Evolutionary conservation across 805 yeast species (phyloP).

Genomic region (Tetrapisispora phaffii): DNA sequence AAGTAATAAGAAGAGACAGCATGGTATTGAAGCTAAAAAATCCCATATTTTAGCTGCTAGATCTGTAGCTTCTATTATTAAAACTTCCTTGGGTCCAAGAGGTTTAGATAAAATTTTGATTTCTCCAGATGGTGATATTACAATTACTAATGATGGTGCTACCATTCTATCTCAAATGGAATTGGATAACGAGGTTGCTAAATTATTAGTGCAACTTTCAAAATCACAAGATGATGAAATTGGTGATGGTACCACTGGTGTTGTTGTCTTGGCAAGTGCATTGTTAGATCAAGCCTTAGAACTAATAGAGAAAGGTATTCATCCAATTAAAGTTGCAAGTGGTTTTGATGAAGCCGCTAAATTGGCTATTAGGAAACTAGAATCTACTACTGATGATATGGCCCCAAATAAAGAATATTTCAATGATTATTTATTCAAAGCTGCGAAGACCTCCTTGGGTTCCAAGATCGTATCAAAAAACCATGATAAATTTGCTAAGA

Average conservation of each 20-base stretch:
- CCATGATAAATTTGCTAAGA: constrained; percentile 86
- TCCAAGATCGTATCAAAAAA: constrained; percentile 91
- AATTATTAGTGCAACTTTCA: constrained; percentile 84
- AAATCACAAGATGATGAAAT: constrained; percentile 96
- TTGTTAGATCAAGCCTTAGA: constrained; percentile 89
- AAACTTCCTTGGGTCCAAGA: constrained; percentile 92
- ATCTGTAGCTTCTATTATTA: constrained; percentile 84
- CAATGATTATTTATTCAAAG: constrained; percentile 57
- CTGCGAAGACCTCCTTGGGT: constrained; percentile 91
- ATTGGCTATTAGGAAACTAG: constrained; percentile 72
- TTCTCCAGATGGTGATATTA: constrained; percentile 94
- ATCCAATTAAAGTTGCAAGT: constrained; percentile 92
- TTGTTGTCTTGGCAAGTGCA: constrained; percentile 92
- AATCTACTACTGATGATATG: constrained; percentile 61
- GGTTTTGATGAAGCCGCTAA: constrained; percentile 97
- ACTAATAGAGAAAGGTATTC: constrained; percentile 92
- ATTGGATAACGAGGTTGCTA: constrained; percentile 90
- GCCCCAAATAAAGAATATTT: constrained; percentile 22
- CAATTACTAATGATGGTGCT: constrained; percentile 97
- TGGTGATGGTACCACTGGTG: constrained; percentile 99
- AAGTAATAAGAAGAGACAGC: constrained; percentile 52
- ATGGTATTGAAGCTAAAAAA: constrained; percentile 70
- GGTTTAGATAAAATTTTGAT: constrained; percentile 96
- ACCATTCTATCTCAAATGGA: constrained; percentile 95
- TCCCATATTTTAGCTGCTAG: constrained; percentile 92